Evolutionary conservation across 1,284 basidiomycete genomes (phyloP).

Genomic region (Heterobasidion parviporum): DNA sequence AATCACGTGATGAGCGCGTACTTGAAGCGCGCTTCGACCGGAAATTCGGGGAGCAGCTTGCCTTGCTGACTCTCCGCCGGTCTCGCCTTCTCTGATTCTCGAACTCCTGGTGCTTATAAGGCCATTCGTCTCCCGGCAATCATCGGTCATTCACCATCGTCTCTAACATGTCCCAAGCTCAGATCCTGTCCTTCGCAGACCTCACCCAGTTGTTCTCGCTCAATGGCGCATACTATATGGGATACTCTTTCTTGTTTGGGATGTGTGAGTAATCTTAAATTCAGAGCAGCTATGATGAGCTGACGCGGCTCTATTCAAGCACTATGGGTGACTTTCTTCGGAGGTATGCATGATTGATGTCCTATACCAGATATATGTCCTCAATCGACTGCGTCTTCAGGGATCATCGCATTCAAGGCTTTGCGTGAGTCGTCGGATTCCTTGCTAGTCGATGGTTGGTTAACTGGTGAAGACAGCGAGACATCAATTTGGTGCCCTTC

Average conservation of each 20-base stretch:
- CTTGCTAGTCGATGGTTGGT: not conserved
- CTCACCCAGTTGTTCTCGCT: slow-evolving; percentile 33
- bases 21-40: no score
- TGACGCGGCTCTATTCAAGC: slow-evolving; percentile 25
- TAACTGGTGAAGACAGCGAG: slow-evolving; percentile 32
- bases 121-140: not conserved
- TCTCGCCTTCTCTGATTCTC: not conserved
- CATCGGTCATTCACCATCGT: not conserved
- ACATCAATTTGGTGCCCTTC: slow-evolving; percentile 70
- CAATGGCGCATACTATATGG: slow-evolving; percentile 44
- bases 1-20: no score
- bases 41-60: no score
- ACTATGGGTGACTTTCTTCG: slow-evolving; percentile 62
- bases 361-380: not conserved
- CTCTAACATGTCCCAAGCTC: not conserved
- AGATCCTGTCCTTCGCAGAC: slow-evolving; percentile 29
- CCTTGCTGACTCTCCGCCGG: no score
- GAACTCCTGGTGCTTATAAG: not conserved
- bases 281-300: not conserved
- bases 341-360: slow-evolving; percentile 28
- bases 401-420: slow-evolving; percentile 49
- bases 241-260: slow-evolving; percentile 56
- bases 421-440: slow-evolving; percentile 34
- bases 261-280: slow-evolving; percentile 45
- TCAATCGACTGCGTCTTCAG: slow-evolving; percentile 18